Conservation (phyloP, 352 stramenopile genomes). For the Globisporangium echinulatum region DNA sequence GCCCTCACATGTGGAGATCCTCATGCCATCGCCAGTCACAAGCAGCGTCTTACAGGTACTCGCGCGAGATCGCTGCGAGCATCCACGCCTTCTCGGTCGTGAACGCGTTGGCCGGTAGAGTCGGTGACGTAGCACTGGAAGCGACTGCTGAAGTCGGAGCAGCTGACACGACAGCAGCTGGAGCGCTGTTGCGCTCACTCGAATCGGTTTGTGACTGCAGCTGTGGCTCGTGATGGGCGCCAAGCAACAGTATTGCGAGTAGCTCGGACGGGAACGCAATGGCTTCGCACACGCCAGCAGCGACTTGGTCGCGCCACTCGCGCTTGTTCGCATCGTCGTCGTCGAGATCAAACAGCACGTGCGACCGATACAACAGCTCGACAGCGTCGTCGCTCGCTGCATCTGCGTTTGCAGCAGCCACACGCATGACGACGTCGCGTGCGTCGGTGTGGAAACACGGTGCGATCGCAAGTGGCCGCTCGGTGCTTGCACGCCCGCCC, state of each 20-base stretch:
- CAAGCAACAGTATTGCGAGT: background rate
- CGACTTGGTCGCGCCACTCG: slow-evolving; percentile 20
- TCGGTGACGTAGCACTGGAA: no score
- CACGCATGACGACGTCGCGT: slow-evolving; percentile 10
- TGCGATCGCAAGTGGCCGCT: slow-evolving; percentile 16
- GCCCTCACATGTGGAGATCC: no score
- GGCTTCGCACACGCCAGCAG: slow-evolving; percentile 24
- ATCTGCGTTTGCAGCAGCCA: background rate
- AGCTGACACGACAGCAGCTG: no score
- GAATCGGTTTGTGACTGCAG: background rate
- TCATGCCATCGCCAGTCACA: background rate
- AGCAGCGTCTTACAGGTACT: slow-evolving; percentile 18
- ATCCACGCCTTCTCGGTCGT: slow-evolving; percentile 31
- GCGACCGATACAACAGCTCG: slow-evolving; percentile 14
- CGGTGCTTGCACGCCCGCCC: slow-evolving; percentile 11
- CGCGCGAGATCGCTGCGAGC: slow-evolving; percentile 26
- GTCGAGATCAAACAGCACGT: slow-evolving; percentile 19
- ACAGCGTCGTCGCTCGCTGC: background rate
- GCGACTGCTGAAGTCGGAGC: no score
- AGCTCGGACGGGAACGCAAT: slow-evolving; percentile 22
- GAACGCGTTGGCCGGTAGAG: slow-evolving; percentile 4
- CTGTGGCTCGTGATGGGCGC: no score
- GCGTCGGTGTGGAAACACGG: slow-evolving; percentile 35
- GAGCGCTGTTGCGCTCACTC: no score
- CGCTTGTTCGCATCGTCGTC: background rate